Evolutionary conservation across 2,329 filamentous ascomycete species (phyloP).

Genomic region (Fusarium algeriense): DNA sequence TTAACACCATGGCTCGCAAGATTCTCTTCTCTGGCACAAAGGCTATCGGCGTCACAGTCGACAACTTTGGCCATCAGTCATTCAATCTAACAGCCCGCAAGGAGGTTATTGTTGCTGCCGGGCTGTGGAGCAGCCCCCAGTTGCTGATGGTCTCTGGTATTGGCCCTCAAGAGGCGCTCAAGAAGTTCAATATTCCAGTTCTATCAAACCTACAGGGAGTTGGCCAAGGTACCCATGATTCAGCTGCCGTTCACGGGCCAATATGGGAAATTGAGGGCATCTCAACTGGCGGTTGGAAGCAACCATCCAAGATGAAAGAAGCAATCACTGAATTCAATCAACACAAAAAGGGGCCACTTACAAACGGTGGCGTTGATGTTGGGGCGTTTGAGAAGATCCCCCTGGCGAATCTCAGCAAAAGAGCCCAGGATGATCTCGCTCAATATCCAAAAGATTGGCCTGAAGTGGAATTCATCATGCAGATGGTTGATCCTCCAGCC

Average conservation of each 20-base stretch:
- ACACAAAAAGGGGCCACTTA: background rate
- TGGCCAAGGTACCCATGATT: conserved; percentile 1
- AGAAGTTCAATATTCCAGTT: background rate
- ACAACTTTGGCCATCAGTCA: background rate
- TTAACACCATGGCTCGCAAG: conserved; percentile 4
- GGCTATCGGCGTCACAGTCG: background rate
- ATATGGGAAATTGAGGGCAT: conserved; percentile 1
- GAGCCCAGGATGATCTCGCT: conserved; percentile 23
- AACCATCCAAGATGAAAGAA: background rate
- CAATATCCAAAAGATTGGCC: conserved; percentile 51
- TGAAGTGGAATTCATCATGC: conserved; percentile 48
- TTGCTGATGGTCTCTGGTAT: conserved; percentile 4
- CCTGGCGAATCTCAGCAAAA: background rate
- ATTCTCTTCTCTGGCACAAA: background rate
- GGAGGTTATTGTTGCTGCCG: conserved; percentile 9
- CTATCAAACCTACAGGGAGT: background rate
- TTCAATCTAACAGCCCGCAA: background rate
- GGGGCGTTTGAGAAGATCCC: conserved; percentile 2
- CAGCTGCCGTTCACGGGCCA: conserved; percentile 2
- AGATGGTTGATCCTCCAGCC: conserved; percentile 11
- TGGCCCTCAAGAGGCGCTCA: background rate
- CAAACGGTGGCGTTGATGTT: background rate
- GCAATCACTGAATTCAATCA: background rate
- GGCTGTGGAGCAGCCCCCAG: conserved; percentile 1
- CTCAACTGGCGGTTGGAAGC: background rate